Evolutionary conservation across 2,329 filamentous ascomycete genomes (phyloP), one percentile per base, ranked within the genome.

Genomic region (Aspergillus udagawae): DNA sequence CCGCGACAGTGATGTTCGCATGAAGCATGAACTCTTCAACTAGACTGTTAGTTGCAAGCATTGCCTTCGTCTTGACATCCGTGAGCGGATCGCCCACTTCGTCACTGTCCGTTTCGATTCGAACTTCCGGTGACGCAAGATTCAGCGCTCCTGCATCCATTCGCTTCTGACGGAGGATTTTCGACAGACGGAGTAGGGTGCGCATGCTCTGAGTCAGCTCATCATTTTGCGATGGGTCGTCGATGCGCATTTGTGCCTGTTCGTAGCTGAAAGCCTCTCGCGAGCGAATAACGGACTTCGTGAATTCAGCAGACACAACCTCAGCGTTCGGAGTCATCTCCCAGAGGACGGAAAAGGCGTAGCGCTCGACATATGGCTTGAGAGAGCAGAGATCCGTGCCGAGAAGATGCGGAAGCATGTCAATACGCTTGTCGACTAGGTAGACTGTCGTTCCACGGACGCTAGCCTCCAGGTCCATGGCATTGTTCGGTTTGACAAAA

Each of bases 21-120:
- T 97, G 89, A 70, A 99, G 82, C 94, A 99, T 99, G 82, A 99
- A 97, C 73, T 99, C 94, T 72, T 99, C 94, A 28, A 99, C 95
- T 4, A 99, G 84, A 23, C 93, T 97, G 79, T 97, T 99, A 53
- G 94, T 99, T 69, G 94, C 92, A 41, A 99, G 86, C 52, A 92
- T 86, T 67, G 92, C 84, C 77, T 99, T 99, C 5, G 92, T 96
- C 80, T 97, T 92, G 65, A 99, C 91, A 67, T 97, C 94, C 9
- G 76, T 74, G 54, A 96, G 88, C 0, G 94, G 93, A 70, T 97
- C 94, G 1, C 92, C 96, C 0, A 93, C 95, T 76, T 99, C 94
- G 14, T 97, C 92, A 8, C 90, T 96, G 72, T 97, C 93, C 68
- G 90, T 90, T 74, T 97, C 91, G 29, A 99, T 91, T 73, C 92